Conservation (phyloP, 495 filamentous ascomycete species). For the Bombardia bombarda region DNA sequence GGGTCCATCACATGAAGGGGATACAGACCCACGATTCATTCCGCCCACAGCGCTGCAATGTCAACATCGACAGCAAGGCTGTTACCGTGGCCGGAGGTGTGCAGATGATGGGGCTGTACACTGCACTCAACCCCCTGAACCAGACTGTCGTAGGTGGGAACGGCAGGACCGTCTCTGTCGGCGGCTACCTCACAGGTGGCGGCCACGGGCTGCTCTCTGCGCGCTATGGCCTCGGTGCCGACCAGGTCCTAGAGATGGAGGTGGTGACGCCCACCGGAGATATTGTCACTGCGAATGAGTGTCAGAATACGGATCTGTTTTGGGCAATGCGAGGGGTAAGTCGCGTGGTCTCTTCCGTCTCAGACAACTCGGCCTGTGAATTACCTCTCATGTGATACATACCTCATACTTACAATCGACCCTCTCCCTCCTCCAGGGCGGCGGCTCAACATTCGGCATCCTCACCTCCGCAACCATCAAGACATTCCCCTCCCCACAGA, state of each 20-base stretch:
- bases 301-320: slow-evolving; percentile 53
- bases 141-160: slow-evolving; percentile 29
- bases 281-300: slow-evolving; percentile 45
- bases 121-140: slow-evolving; percentile 19
- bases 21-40: slow-evolving; percentile 31
- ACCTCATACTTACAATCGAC: not conserved
- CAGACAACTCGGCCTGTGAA: not conserved
- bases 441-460: slow-evolving; percentile 56
- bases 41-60: slow-evolving; percentile 27
- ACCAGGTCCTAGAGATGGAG: slow-evolving; percentile 55
- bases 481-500: slow-evolving; percentile 26
- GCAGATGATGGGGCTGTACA: slow-evolving; percentile 29
- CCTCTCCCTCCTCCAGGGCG: slow-evolving; percentile 32
- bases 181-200: slow-evolving; percentile 54
- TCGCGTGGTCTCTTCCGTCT: not conserved
- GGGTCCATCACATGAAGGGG: slow-evolving; percentile 36
- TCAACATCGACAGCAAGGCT: slow-evolving; percentile 23
- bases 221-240: slow-evolving; percentile 52
- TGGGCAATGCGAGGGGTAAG: slow-evolving; percentile 57
- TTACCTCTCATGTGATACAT: not conserved
- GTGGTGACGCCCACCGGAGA: slow-evolving; percentile 49
- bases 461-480: slow-evolving; percentile 48
- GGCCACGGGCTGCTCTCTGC: slow-evolving; percentile 50
- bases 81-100: slow-evolving; percentile 32
- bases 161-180: slow-evolving; percentile 17